phyloP scores from a whole-genome alignment of 2,329 filamentous ascomycete genomes.

The Aspergillus tubingensis region DNA sequence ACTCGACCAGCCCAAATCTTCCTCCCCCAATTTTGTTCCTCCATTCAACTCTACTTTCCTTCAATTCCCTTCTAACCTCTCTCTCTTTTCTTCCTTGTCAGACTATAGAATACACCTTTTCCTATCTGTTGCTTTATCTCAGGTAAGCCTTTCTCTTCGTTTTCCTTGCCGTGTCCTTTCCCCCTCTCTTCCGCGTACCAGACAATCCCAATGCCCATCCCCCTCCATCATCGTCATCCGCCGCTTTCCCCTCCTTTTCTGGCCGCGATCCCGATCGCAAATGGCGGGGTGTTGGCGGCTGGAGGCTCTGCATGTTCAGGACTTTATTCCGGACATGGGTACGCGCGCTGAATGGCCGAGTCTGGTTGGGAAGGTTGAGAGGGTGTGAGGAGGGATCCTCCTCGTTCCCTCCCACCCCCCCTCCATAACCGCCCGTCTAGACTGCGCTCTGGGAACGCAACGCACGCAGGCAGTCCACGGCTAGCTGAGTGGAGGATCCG shows the following conservation, averaged over 20 bases:
- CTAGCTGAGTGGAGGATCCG: slow-evolving; percentile 19
- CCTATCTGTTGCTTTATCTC: slow-evolving; percentile 17
- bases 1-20: background rate
- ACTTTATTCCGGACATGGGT: background rate
- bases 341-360: slow-evolving; percentile 15
- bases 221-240: slow-evolving; percentile 7
- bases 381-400: no score
- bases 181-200: slow-evolving; percentile 16
- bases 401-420: background rate
- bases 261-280: slow-evolving; percentile 1
- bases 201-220: slow-evolving; percentile 13
- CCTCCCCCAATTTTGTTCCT: background rate
- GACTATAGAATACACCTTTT: slow-evolving; percentile 11
- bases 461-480: slow-evolving; percentile 17
- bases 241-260: slow-evolving; percentile 2
- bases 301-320: slow-evolving; percentile 4
- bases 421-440: slow-evolving; percentile 14
- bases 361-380: background rate
- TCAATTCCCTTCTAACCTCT: slow-evolving; percentile 17
- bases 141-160: slow-evolving; percentile 27
- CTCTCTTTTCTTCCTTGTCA: slow-evolving; percentile 13
- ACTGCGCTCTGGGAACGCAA: slow-evolving; percentile 17
- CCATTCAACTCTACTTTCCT: slow-evolving; percentile 5
- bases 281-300: background rate
- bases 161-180: slow-evolving; percentile 19